Conservation (phyloP, 768 basidiomycete species). For the Mycena metata region DNA sequence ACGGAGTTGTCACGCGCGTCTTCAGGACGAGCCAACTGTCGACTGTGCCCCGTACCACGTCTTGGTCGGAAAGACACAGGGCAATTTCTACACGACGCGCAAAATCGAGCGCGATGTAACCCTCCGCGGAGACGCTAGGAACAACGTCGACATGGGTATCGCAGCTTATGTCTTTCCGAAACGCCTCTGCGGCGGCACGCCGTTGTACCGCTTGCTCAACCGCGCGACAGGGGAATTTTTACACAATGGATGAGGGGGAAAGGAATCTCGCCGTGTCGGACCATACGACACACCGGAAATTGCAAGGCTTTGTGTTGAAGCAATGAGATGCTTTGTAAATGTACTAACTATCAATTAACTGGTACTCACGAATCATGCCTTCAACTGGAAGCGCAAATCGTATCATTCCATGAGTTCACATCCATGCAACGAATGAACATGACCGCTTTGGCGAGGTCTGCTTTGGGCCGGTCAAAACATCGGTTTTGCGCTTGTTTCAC, state of each 20-base stretch:
- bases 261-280: neutral
- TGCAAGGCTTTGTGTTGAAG: no score
- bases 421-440: no score
- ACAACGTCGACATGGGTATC: conserved; percentile 13
- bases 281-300: no score
- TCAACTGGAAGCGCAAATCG: no score
- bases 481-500: no score
- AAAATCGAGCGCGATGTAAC: conserved; percentile 17
- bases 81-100: conserved; percentile 20
- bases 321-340: no score
- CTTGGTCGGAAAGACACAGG: conserved; percentile 2
- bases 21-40: neutral
- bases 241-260: conserved; percentile 12
- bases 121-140: neutral
- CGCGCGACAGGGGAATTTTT: conserved; percentile 9
- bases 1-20: conserved; percentile 20
- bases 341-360: no score
- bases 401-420: no score
- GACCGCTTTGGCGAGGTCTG: no score
- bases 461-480: no score
- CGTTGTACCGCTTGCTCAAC: conserved; percentile 25
- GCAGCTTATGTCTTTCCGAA: conserved; percentile 13
- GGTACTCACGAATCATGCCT: no score
- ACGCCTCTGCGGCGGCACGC: no score
- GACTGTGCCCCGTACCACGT: conserved; percentile 29